A percentile compares a stretch with the other conserved stretches of the same genome.
Evolutionary conservation across 2,329 filamentous ascomycete genomes (phyloP).

Genomic region (Aspergillus brunneoviolaceus): DNA sequence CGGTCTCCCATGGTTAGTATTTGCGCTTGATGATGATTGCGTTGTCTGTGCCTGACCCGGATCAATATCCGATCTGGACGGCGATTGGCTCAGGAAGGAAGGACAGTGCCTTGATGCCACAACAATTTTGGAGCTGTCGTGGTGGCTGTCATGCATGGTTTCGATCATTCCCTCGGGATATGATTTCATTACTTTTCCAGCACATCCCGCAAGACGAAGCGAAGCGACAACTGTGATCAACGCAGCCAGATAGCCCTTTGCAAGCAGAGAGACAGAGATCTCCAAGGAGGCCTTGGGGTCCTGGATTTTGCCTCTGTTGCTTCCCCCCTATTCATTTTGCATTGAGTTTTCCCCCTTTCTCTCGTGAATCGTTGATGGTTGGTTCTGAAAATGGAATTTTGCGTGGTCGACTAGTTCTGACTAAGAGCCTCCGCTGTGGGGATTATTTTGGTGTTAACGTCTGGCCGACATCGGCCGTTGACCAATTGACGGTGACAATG

Average conservation of each 20-base stretch:
- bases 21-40: background rate
- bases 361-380: background rate
- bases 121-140: background rate
- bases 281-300: background rate
- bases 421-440: constrained; percentile 2
- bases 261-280: too few relatives aligned
- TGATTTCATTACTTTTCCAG: background rate
- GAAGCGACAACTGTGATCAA: too few relatives aligned
- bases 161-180: background rate
- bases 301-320: background rate
- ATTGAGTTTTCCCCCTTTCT: background rate
- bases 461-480: background rate
- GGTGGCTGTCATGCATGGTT: background rate
- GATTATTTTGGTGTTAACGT: background rate
- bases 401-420: background rate
- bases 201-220: background rate
- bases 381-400: constrained; percentile 4
- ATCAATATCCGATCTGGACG: background rate
- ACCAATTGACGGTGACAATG: background rate
- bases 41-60: background rate
- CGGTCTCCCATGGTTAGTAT: background rate
- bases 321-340: background rate
- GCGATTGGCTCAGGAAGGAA: background rate
- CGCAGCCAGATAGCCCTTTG: too few relatives aligned
- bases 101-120: background rate